Evolutionary conservation across 2,329 filamentous ascomycete species (phyloP).

Genomic region (Sporothrix brasiliensis): DNA sequence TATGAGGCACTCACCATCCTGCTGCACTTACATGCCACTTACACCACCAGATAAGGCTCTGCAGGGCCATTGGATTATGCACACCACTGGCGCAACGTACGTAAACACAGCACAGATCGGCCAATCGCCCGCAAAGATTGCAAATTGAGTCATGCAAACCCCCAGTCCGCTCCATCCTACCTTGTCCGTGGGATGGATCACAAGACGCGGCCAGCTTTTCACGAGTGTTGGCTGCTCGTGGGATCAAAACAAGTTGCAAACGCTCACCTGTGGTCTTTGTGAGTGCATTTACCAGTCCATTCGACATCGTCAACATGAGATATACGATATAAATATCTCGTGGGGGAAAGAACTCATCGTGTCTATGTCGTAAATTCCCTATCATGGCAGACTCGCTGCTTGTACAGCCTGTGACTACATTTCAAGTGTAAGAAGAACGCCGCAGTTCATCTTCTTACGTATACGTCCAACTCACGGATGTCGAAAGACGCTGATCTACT

Average conservation of each 20-base stretch:
- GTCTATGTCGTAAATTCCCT: not conserved
- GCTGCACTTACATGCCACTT: conserved; percentile 24
- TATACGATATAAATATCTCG: not conserved
- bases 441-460: too few species aligned
- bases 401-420: not conserved
- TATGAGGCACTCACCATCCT: conserved; percentile 5
- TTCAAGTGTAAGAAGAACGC: not conserved
- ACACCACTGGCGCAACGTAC: not conserved
- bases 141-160: not conserved
- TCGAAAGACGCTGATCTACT: not conserved
- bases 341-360: not conserved
- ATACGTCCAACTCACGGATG: not conserved
- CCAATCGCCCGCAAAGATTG: not conserved
- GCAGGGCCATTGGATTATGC: conserved; percentile 32
- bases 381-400: not conserved
- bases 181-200: not conserved
- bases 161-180: not conserved
- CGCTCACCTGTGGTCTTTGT: conserved; percentile 2
- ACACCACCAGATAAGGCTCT: conserved; percentile 32
- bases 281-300: not conserved
- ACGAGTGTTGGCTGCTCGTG: not conserved
- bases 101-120: not conserved
- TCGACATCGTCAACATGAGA: too few species aligned
- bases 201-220: not conserved
- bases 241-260: not conserved